Evolutionary conservation across 1,139 yeast species (phyloP), one percentile per base, ranked within the genome.

Genomic region (Pichia sp.): DNA sequence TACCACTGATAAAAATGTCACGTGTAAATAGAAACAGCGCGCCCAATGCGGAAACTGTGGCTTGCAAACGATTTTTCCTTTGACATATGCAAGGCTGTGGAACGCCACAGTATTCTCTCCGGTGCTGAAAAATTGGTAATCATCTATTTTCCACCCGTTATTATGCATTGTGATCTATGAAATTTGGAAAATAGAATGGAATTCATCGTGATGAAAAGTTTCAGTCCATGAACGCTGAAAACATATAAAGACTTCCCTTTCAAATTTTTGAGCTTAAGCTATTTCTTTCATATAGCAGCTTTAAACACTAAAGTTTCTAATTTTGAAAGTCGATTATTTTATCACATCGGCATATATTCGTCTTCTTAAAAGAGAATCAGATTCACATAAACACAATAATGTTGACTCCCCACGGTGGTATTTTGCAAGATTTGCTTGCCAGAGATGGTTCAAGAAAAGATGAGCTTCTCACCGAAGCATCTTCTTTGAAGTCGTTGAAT

Each of bases 381-480:
- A 29, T 10, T 8, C 19, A 36, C 8, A 26, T 29, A 60, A 51
- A 19, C 23, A 19, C 23, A 13, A 36, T 11, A 53, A 87, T 89
- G 86, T 89, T 93, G 58, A 75, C 82, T 66, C 96, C 97, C 59
- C 97, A 90, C 79, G 97, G 97, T 69, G 97, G 96, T 67, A 75
- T 76, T 57, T 81, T 92, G 63, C 87, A 19, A 74, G 98, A 92
- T 70, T 80, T 92, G 59, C 78, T 90, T 57, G 81, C 84, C 54
- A 85, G 98, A 71, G 98, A 92, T 71, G 81, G 83, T 46, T 71
- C 81, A 30, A 81, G 79, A 62, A 83, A 79, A 64, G 71, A 71
- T 16, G 74, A 78, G 54, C 77, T 92, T 52, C 67, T 85, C 51
- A 67, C 75, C 40, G 95, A 90, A 72, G 75, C 85, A 29, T 74